Evolutionary conservation across 2,329 filamentous ascomycete genomes (phyloP).

Genomic region (Eurotiales sp.): DNA sequence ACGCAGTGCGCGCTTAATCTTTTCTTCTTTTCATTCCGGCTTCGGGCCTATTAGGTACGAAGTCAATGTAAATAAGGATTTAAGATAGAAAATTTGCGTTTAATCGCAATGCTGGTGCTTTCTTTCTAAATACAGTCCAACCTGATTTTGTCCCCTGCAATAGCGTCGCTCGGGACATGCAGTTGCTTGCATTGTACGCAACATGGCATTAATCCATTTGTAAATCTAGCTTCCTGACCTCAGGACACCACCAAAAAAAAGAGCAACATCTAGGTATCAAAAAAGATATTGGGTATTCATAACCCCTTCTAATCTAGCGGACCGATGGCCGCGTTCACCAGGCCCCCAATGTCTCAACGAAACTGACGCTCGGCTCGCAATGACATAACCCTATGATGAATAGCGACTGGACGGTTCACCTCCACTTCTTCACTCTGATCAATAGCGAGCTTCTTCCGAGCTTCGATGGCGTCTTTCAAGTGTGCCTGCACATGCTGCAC

Average conservation of each 20-base stretch:
- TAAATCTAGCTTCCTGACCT: not conserved
- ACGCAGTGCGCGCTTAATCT: too few species aligned
- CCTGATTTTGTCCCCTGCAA: too few species aligned
- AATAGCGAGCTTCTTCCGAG: not conserved
- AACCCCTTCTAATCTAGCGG: too few species aligned
- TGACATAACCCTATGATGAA: not conserved
- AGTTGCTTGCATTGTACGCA: not conserved
- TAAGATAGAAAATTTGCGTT: not conserved
- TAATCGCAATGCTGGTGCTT: not conserved
- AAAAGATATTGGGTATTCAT: too few species aligned
- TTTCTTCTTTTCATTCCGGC: too few species aligned
- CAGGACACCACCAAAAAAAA: not conserved
- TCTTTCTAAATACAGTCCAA: not conserved
- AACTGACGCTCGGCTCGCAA: not conserved
- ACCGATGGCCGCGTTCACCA: too few species aligned
- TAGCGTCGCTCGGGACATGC: too few species aligned
- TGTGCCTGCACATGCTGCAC: conserved; percentile 16
- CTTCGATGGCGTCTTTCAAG: not conserved
- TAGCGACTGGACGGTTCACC: too few species aligned
- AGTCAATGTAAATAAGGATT: too few species aligned
- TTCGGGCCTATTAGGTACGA: too few species aligned
- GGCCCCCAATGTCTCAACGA: too few species aligned
- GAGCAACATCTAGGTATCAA: not conserved
- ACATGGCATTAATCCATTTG: not conserved
- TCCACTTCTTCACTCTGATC: too few species aligned